These are phyloP conservation scores for Trametes cinnabarina DNA, from an alignment of 768 basidiomycete genomes.

Conservation along the genomic window DNA sequence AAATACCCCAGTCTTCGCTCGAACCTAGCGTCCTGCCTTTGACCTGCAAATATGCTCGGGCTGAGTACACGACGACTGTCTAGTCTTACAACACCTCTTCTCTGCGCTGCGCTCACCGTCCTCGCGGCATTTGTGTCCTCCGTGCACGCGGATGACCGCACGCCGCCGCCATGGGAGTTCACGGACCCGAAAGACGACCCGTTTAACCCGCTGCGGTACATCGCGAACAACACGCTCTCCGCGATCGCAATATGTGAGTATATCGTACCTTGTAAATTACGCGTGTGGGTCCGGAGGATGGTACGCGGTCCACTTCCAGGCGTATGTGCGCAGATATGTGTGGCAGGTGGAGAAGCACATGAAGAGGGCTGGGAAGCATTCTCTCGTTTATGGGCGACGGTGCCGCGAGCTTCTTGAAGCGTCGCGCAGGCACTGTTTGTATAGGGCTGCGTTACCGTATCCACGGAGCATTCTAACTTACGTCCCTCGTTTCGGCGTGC, in stretches of 20 bases:
- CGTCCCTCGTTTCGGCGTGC: no score
- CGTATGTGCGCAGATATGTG: no score
- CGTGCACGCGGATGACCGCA: conserved; percentile 36
- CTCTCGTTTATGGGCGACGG: no score
- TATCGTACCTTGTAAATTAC: no score
- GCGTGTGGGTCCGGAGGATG: no score
- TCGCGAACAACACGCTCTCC: conserved; percentile 52
- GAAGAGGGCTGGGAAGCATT: no score
- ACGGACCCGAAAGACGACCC: conserved; percentile 51
- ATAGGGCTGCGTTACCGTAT: no score
- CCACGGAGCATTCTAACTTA: no score
- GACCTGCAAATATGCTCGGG: neutral
- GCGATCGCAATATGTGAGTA: conserved; percentile 47
- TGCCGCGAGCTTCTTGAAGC: no score
- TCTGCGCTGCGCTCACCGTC: conserved; percentile 1
- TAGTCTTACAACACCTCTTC: neutral
- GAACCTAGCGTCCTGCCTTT: neutral
- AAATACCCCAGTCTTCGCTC: neutral
- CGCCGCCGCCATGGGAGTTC: conserved; percentile 23
- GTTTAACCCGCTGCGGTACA: conserved; percentile 54
- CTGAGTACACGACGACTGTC: neutral
- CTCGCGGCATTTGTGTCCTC: neutral
- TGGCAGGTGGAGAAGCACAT: no score
- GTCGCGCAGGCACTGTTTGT: no score
- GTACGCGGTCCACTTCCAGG: no score